Base-by-base conservation (phyloP, 352 stramenopile species). In the Phytophthora europaea region DNA sequence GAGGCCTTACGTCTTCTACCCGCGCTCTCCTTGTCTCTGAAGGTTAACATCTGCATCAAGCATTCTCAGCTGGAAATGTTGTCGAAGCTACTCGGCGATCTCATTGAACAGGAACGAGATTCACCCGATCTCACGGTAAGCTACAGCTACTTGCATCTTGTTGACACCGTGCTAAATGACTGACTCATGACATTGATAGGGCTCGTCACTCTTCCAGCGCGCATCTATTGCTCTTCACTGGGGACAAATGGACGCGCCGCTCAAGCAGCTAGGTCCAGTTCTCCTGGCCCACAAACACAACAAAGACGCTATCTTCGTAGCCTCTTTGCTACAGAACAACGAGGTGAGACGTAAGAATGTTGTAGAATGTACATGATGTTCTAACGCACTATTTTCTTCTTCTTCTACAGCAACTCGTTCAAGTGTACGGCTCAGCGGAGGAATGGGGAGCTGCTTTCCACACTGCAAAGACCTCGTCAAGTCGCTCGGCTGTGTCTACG, bases 41-140 rank as follows among this genome's bases (percentile, higher is more conserved):
- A 84, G 66, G 70, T 91, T 38, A 92, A 91, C 68, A 82, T 95
- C 20, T 89, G 83, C 59, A 89, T 94, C 57, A 95, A 90, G 61
- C 84, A 95, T 50, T 69, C 75, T 5, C 18, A 87, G 22, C 45
- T 85, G 5, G 75, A 84, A 7, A 59, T 82, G 2, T 67, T 95
- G 34, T 36, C 74, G 6, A 57, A 72, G 15, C 60, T 92, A 6
- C 57, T 94, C 4, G 31, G 48, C 9, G 58, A 70, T 31, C 31
- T 79, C n/a, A 23, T 79, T 18, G 54, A 77, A 13, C 22, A 65
- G 34, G 74, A 75, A 47, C 62, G 72, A 7, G 72, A 90, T 34
- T 93, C 84, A 2, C 20, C 50, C 22, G 79, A 89, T 61, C 57
- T 82, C 4, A 79, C 79, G 58, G 87, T 93, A 68, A 28, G 70